Conservation (phyloP, 306 rosid genomes). For the Prunus campanulata region DNA sequence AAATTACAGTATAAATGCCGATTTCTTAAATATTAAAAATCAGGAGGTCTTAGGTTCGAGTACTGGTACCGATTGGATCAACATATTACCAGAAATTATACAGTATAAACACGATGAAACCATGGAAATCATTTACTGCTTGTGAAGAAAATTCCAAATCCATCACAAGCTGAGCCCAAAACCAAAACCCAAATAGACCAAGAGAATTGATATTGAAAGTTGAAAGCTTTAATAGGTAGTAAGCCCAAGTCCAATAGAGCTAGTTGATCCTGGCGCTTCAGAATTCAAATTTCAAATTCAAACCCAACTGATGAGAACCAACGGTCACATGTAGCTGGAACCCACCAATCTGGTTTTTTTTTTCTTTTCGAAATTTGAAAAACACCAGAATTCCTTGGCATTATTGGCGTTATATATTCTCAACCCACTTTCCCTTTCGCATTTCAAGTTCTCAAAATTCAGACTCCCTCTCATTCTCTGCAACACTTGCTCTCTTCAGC, state of each 20-base stretch:
- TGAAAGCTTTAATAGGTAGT: background rate
- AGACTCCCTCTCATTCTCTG: background rate
- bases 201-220: background rate
- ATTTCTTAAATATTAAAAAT: too few species aligned
- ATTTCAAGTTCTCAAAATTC: background rate
- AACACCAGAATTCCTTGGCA: background rate
- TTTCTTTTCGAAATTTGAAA: background rate
- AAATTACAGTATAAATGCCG: too few species aligned
- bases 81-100: too few species aligned
- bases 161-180: too few species aligned
- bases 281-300: constrained; percentile 26
- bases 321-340: constrained; percentile 18
- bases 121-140: too few species aligned
- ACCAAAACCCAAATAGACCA: background rate
- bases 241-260: background rate
- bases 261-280: background rate
- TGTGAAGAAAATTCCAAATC: too few species aligned
- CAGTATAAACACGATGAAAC: too few species aligned
- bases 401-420: background rate
- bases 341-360: background rate
- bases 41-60: too few species aligned
- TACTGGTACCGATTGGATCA: too few species aligned
- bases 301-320: background rate
- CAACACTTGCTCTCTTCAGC: background rate
- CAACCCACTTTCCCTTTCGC: background rate